Evolutionary conservation across 768 basidiomycete genomes (phyloP).

Genomic region (Russula sp.): DNA sequence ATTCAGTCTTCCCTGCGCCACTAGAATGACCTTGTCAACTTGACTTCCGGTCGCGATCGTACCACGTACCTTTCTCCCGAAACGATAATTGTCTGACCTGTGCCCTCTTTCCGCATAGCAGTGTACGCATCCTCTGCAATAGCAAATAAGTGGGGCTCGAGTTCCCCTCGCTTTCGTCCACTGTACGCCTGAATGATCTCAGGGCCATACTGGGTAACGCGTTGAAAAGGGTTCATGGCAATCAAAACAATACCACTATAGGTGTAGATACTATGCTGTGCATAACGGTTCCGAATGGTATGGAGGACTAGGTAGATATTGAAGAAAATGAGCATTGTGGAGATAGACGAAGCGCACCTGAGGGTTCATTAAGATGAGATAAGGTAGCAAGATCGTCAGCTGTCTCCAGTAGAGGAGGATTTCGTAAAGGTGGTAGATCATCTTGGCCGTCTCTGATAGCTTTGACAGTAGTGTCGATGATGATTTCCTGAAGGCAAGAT

Average conservation of each 20-base stretch:
- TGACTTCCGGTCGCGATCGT: conserved; percentile 15
- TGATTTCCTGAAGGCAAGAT: conserved; percentile 51
- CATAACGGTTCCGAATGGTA: conserved; percentile 95
- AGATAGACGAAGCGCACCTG: conserved; percentile 48
- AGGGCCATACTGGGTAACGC: conserved; percentile 92
- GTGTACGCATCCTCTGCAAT: conserved; percentile 99
- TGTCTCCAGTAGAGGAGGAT: conserved; percentile 93
- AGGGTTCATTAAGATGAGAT: conserved; percentile 96
- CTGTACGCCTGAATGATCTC: conserved; percentile 97
- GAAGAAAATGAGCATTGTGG: neutral
- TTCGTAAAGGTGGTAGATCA: conserved; percentile 85
- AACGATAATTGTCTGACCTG: conserved; percentile 98
- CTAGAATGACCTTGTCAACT: conserved; percentile 34
- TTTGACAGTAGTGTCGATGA: conserved; percentile 69
- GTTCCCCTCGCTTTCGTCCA: conserved; percentile 83
- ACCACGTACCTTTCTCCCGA: conserved; percentile 84
- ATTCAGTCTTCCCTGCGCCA: conserved; percentile 99
- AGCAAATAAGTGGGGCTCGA: conserved; percentile 97
- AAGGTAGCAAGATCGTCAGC: conserved; percentile 97
- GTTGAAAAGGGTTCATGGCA: conserved; percentile 97
- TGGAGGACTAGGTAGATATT: conserved; percentile 62
- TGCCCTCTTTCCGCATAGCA: conserved; percentile 88
- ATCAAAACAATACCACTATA: conserved; percentile 99
- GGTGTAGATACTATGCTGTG: conserved; percentile 95
- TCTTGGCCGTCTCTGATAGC: conserved; percentile 75